Conservation (phyloP, 306 rosid species). For the Cajanus cajan region DNA sequence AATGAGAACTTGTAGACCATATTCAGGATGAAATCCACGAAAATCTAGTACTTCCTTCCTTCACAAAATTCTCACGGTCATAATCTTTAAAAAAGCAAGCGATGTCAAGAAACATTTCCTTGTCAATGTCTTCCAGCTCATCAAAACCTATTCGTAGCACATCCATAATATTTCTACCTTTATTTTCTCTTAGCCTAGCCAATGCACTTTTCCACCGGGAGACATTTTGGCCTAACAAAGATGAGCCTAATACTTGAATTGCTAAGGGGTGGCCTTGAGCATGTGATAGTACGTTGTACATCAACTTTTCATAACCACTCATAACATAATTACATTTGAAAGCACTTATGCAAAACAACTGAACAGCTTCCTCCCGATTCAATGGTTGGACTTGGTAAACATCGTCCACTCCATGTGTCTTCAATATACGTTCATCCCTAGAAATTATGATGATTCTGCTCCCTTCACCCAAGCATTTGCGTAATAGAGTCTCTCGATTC, state of each 20-base stretch:
- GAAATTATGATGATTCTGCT: constrained; percentile 18
- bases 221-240: neutral
- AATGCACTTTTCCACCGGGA: neutral
- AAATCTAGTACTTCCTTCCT: neutral
- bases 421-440: neutral
- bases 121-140: no score
- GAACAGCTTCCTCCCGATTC: neutral
- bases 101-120: constrained; percentile 13
- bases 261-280: neutral
- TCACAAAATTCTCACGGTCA: rapidly evolving
- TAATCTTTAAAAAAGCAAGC: neutral
- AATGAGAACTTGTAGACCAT: neutral
- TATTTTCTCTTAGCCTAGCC: neutral
- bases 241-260: neutral
- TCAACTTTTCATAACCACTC: neutral
- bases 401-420: neutral
- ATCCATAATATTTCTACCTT: neutral
- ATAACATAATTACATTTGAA: neutral
- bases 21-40: neutral
- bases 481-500: neutral
- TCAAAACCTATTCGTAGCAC: no score
- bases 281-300: rapidly evolving
- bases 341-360: constrained; percentile 6
- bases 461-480: neutral
- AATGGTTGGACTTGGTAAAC: neutral